Evolutionary conservation across 2,329 filamentous ascomycete genomes (phyloP), one percentile per base, ranked within the genome.

Genomic region (Helotiales sp.): DNA sequence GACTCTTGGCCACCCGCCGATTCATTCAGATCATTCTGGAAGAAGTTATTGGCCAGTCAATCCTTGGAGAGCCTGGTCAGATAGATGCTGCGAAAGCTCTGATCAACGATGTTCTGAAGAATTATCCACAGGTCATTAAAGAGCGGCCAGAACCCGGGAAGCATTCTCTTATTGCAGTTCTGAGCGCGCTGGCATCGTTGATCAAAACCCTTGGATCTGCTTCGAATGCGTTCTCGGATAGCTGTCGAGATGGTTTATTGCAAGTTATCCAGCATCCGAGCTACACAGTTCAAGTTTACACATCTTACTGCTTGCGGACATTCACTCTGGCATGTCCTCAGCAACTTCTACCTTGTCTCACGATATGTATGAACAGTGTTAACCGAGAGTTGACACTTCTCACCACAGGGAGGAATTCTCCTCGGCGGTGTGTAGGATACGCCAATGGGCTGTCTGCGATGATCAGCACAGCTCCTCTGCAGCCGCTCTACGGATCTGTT

Each of bases 351-450:
- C 92, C 93, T 2, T 96, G 93, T 70, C 88, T 98, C 20, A 97
- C 95, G 0, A 92, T 98, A 54, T 98, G 94, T 79, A 94, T 98
- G 91, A 97, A 97, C 78, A 97, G 93, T 77, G 86, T 99, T 68
- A 92, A 89, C 69, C 86, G 96, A 70, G 96, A 99, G 76, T 85
- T 99, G 30, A 89, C 89, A 30, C 85, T 96, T 50, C 85, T 98
- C 6, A 87, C 86, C 15, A 88, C 89, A 0, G 91, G 89, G 6
- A 86, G 93, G 61, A 92, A 93, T 75, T 93, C 92, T 0, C 90
- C 93, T 20, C 87, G 93, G 66, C 87, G 92, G 74, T 98, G 95
- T 78, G 86, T 97, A 34, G 96, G 95, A 2, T 96, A 96, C 77
- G 93, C 96, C 0, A 93, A 97, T 79, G 95, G 93, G 6, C 85